Base-by-base conservation (phyloP, 108 stramenopile species). In the Cylindrotheca closterium region DNA sequence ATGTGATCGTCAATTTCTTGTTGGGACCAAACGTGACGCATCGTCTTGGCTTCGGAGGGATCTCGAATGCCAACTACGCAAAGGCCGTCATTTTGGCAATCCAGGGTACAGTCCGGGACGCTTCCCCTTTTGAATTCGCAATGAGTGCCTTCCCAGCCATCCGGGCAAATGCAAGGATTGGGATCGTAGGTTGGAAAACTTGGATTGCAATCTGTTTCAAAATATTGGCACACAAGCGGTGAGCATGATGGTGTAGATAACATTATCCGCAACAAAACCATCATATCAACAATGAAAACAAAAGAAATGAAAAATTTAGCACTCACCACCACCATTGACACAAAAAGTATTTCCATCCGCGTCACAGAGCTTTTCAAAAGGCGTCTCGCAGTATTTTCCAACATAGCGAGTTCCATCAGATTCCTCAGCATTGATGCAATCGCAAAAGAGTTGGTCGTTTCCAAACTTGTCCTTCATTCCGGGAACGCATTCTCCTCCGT, bases 311-410 rank as follows among this genome's bases (percentile, higher is more conserved):
- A 46, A 62, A 48, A 4, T 1, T 17, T 47, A 2, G 49, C 25
- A 22, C 51, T 5, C 5, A 50, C 51, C 60, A 18, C 58, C 68
- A 8, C 65, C 68, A 33, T 79, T 70, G 60, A 74, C 58, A 51
- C 68, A 79, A 55, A 75, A 70, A 25, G 47, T 22, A 0, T 23
- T 25, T 23, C 34, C 63, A 61, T 68, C 58, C 26, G 59, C 58
- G 19, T 47, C 49, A 31, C 73, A 74, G n/a, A n/a, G 4, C 51
- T 61, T 37, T 32, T 62, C 65, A 30, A 54, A 47, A 26, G 72
- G 78, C 4, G 68, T 73, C 52, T 83, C 82, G 61, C 82, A 83
- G 46, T 76, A 79, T 55, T 83, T 83, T 47, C 82, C 82, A 33
- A 70, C 78, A 54, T 79, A 79, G 1, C 58, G 51, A 18, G 47